Evolutionary conservation across 2,329 filamentous ascomycete genomes (phyloP).

Genomic region (Aschersonia sp.): DNA sequence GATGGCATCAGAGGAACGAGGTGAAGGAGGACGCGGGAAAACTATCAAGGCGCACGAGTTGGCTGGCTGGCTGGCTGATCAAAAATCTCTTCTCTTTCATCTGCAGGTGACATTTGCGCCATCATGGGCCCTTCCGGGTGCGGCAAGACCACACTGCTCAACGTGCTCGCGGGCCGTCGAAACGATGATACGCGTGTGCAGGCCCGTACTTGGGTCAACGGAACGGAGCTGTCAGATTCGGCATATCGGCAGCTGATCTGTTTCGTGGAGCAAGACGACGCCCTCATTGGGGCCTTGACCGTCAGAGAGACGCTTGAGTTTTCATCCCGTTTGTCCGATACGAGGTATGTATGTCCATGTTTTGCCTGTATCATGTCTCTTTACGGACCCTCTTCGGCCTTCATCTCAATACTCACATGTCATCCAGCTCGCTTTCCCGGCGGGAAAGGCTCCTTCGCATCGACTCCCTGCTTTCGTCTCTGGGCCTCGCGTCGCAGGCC

Average conservation of each 20-base stretch:
- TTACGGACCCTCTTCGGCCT: background rate
- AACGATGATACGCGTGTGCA: slow-evolving; percentile 25
- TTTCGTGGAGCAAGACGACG: slow-evolving; percentile 83
- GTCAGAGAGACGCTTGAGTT: slow-evolving; percentile 70
- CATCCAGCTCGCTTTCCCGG: slow-evolving; percentile 22
- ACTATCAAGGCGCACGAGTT: too few relatives aligned
- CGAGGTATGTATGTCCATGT: slow-evolving; percentile 24
- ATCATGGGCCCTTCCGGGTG: slow-evolving; percentile 64
- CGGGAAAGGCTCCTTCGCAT: slow-evolving; percentile 48
- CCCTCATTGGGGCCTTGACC: slow-evolving; percentile 66
- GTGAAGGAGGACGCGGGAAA: too few relatives aligned
- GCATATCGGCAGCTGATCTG: slow-evolving; percentile 52
- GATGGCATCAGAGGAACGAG: too few relatives aligned
- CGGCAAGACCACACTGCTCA: slow-evolving; percentile 76
- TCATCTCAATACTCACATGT: too few relatives aligned
- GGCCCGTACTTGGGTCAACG: slow-evolving; percentile 44
- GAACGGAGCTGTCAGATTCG: slow-evolving; percentile 31
- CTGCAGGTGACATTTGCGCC: slow-evolving; percentile 53
- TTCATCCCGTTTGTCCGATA: slow-evolving; percentile 52
- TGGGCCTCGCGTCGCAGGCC: slow-evolving; percentile 57
- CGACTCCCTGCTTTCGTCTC: slow-evolving; percentile 51
- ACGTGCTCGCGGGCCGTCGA: slow-evolving; percentile 51
- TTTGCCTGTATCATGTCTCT: background rate
- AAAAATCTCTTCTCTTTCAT: background rate
- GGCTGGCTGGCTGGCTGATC: too few relatives aligned